Conservation (phyloP, 352 stramenopile species). For the Pythium sukuiense region DNA sequence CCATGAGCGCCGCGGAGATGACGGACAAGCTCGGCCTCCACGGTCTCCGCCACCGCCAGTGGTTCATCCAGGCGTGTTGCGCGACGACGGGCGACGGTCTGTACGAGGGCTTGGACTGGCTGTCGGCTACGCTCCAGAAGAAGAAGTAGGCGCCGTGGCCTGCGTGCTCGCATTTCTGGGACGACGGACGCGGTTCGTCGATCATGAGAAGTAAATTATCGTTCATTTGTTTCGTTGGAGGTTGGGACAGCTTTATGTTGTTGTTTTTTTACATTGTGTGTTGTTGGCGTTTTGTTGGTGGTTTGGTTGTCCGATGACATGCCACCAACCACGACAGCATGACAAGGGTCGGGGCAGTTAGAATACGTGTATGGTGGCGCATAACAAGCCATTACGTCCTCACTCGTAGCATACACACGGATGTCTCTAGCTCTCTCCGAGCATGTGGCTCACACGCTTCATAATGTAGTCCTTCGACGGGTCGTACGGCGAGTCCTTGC, state of each 20-base stretch:
- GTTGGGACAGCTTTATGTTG: neutral
- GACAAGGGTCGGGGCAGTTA: too few species aligned
- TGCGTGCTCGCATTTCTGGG: too few species aligned
- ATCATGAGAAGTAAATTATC: slow-evolving; percentile 30
- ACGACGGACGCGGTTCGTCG: slow-evolving; percentile 8
- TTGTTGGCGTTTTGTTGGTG: neutral
- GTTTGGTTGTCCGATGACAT: too few species aligned
- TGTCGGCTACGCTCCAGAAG: slow-evolving; percentile 3
- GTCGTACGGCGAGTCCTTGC: slow-evolving; percentile 96
- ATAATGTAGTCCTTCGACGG: slow-evolving; percentile 99
- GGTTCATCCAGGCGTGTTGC: slow-evolving; percentile 99
- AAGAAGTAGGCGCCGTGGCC: neutral
- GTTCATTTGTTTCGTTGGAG: slow-evolving; percentile 16
- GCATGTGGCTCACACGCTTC: slow-evolving; percentile 95
- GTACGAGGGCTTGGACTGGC: slow-evolving; percentile 99
- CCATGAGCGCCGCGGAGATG: slow-evolving; percentile 96
- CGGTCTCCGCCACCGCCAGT: slow-evolving; percentile 96
- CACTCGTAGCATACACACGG: neutral
- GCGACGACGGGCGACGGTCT: slow-evolving; percentile 98
- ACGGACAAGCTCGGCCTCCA: slow-evolving; percentile 98
- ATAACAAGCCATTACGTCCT: neutral
- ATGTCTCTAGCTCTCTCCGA: slow-evolving; percentile 53
- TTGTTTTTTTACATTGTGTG: neutral
- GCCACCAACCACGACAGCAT: too few species aligned
- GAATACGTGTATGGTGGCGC: neutral